Conservation (phyloP, 1,284 basidiomycete genomes). For the Fomitopsis betulina region DNA sequence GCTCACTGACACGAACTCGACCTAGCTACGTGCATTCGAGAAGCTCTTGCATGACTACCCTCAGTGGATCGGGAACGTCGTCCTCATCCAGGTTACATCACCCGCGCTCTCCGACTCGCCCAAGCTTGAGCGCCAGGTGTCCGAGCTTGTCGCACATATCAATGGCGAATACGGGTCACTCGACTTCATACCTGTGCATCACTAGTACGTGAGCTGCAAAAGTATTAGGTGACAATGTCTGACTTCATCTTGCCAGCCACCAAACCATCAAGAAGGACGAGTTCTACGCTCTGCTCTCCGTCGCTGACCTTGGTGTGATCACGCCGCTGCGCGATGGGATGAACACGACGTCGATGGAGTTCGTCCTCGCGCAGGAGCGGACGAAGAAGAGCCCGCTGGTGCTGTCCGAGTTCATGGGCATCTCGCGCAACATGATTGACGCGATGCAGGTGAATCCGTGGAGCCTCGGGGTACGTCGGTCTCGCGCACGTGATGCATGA, state of each 20-base stretch:
- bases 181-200: conserved; percentile 98
- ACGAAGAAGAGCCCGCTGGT: conserved; percentile 85
- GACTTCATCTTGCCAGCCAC: conserved; percentile 53
- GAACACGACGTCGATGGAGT: conserved; percentile 99
- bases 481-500: background rate
- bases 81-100: conserved; percentile 88
- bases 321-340: conserved; percentile 96
- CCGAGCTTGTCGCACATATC: conserved; percentile 94
- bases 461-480: conserved; percentile 72
- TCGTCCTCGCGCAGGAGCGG: conserved; percentile 88
- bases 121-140: conserved; percentile 90
- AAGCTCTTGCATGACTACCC: conserved; percentile 93
- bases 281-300: conserved; percentile 94
- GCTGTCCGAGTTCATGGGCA: conserved; percentile 97
- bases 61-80: conserved; percentile 90
- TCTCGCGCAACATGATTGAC: conserved; percentile 81
- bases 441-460: conserved; percentile 87
- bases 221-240: background rate
- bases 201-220: conserved; percentile 64
- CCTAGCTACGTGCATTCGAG: conserved; percentile 88
- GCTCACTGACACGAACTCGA: background rate
- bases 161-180: conserved; percentile 95
- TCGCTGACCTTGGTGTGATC: conserved; percentile 94
- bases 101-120: conserved; percentile 94
- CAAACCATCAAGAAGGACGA: conserved; percentile 97